Base-by-base conservation (phyloP, 2,329 filamentous ascomycete genomes). In the Scorias spongiosa region DNA sequence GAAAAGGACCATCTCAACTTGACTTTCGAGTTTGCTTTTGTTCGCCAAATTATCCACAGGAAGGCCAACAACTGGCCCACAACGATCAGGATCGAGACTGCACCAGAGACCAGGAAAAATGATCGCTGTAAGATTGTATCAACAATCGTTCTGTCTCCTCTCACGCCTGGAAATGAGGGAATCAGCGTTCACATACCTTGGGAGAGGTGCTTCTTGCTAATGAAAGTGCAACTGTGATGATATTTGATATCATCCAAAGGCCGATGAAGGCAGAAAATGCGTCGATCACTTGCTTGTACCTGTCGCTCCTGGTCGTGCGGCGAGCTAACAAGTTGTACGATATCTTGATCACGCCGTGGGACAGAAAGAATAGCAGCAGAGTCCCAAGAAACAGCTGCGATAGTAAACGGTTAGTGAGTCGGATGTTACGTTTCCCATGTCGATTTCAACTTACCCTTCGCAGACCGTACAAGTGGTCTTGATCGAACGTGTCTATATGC, bases 11-110 rank as follows among this genome's bases (percentile, higher is more conserved):
- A 44, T 20, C 41, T 39, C 3, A 46, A 20, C 14, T 46, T 46
- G 2, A 29, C 41, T 2, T 11, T 11, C 7, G 40, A n/a, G 14
- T 17, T 20, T 10, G 42, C 45, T 9, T 38, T 29, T 29, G 45
- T 44, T 14, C 20, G 32, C 45, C 45, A 47, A 9, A 44, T 41
- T 18, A 47, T 44, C 42, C 45, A 44, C 8, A 47, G 15, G 29
- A 47, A 44, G 10, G 39, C 43, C 6, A 42, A 29, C 4, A 47
- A 20, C 18, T 44, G 45, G 20, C 18, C 20, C 5, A 42, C 12
- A 8, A 36, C 34, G 10, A 47, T 39, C 2, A 15, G 34, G 2
- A 44, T 39, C 3, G 45, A 20, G 5, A 47, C 5, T 11, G 11
- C 7, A 10, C 42, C 42, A 12, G 42, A 43, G 12, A 28, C 32